Evolutionary conservation across 306 rosid species (phyloP).

Genomic region (Fragaria vesca): DNA sequence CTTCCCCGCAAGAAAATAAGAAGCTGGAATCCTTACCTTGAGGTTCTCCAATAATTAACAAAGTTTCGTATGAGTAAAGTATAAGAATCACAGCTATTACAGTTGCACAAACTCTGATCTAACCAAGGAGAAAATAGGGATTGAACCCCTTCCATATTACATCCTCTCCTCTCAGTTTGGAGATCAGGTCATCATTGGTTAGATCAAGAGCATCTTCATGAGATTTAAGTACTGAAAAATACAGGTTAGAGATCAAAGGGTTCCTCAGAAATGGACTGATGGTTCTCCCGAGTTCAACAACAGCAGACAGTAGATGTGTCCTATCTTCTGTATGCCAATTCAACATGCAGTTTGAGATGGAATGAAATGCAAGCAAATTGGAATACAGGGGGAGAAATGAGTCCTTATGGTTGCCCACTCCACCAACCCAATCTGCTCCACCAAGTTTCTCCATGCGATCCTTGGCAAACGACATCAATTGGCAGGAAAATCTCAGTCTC

Average conservation of each 20-base stretch:
- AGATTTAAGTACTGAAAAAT: slow-evolving; percentile 48
- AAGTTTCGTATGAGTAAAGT: slow-evolving; percentile 23
- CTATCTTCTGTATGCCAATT: slow-evolving; percentile 30
- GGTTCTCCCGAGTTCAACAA: slow-evolving; percentile 52
- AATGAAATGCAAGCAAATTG: slow-evolving; percentile 71
- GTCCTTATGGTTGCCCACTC: slow-evolving; percentile 92
- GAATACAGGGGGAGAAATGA: slow-evolving; percentile 79
- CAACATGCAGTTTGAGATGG: slow-evolving; percentile 70
- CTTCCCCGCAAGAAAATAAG: not conserved
- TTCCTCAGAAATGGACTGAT: slow-evolving; percentile 63
- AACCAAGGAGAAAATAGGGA: slow-evolving; percentile 80
- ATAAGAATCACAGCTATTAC: slow-evolving; percentile 29
- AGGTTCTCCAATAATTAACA: not conserved
- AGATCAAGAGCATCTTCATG: slow-evolving; percentile 48
- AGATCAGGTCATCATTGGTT: slow-evolving; percentile 27
- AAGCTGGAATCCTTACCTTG: not conserved
- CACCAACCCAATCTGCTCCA: slow-evolving; percentile 80
- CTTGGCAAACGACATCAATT: slow-evolving; percentile 56
- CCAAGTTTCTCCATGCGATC: slow-evolving; percentile 46
- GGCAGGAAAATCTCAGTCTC: slow-evolving; percentile 55
- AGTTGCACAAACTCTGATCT: slow-evolving; percentile 16
- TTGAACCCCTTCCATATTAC: slow-evolving; percentile 64
- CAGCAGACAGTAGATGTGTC: slow-evolving; percentile 36
- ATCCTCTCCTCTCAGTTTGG: slow-evolving; percentile 38
- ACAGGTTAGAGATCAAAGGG: slow-evolving; percentile 70